Evolutionary conservation across 257 asterid species (phyloP).

Genomic region (Anisodus acutangulus): DNA sequence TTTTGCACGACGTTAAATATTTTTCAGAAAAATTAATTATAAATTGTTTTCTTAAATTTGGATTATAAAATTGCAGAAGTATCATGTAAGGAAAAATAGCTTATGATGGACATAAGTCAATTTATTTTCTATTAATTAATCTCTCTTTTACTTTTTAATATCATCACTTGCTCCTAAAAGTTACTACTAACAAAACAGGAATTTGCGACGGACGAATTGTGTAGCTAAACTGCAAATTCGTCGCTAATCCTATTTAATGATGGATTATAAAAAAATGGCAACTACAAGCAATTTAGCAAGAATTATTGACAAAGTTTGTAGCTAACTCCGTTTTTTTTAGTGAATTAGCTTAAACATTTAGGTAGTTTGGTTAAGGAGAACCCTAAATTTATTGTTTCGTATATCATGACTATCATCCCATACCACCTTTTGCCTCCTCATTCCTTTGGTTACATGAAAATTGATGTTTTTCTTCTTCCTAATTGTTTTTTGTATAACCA

Average conservation of each 20-base stretch:
- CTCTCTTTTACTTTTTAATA: not conserved
- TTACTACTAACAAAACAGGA: too few relatives aligned
- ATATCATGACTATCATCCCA: not conserved
- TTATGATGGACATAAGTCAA: not conserved
- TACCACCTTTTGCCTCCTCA: too few relatives aligned
- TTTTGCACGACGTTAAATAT: not conserved
- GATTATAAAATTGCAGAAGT: not conserved
- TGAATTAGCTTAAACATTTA: not conserved
- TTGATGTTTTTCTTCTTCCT: not conserved
- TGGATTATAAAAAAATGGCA: too few relatives aligned
- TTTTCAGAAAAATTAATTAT: too few relatives aligned
- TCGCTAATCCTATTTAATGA: too few relatives aligned
- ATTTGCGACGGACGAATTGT: too few relatives aligned
- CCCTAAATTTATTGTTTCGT: not conserved
- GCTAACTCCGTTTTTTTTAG: too few relatives aligned
- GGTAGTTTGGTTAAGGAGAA: too few relatives aligned
- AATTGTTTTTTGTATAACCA: not conserved
- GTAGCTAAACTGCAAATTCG: too few relatives aligned
- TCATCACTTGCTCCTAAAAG: not conserved
- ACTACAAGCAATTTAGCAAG: too few relatives aligned
- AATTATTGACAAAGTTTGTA: too few relatives aligned
- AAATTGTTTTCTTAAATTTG: not conserved
- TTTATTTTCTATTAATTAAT: not conserved
- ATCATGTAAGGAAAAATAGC: not conserved
- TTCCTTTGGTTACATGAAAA: not conserved